Evolutionary conservation across 352 stramenopile species (phyloP).

Genomic region (Pythium dissotocum): DNA sequence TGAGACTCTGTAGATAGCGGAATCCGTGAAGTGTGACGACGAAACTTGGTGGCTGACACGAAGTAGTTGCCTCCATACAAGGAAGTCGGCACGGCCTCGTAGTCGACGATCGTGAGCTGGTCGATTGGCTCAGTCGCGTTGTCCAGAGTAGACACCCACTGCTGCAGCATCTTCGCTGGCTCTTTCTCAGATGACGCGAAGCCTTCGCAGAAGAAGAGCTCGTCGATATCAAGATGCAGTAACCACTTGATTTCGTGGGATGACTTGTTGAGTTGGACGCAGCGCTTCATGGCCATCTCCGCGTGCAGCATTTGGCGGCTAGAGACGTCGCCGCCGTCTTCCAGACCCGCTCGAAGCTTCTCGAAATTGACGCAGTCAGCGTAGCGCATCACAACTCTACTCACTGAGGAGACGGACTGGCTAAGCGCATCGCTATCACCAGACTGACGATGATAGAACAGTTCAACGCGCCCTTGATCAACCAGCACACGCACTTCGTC

Average conservation of each 20-base stretch:
- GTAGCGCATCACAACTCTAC: not conserved
- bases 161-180: not conserved
- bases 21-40: slow-evolving; percentile 30
- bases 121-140: slow-evolving; percentile 5
- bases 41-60: slow-evolving; percentile 28
- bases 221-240: slow-evolving; percentile 43
- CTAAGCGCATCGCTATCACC: not conserved
- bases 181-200: slow-evolving; percentile 4
- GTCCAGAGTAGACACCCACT: slow-evolving; percentile 15
- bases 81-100: slow-evolving; percentile 34
- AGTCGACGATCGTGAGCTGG: slow-evolving; percentile 41
- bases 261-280: not conserved
- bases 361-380: slow-evolving; percentile 18
- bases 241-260: slow-evolving; percentile 31
- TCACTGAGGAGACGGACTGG: not conserved
- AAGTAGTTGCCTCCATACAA: slow-evolving; percentile 33
- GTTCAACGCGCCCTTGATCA: slow-evolving; percentile 25
- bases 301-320: slow-evolving; percentile 42
- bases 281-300: slow-evolving; percentile 32
- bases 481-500: slow-evolving; percentile 17
- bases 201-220: slow-evolving; percentile 36
- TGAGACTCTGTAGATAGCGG: slow-evolving; percentile 25
- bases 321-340: slow-evolving; percentile 23
- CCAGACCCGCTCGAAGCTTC: slow-evolving; percentile 2
- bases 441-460: slow-evolving; percentile 25